Evolutionary conservation across 179 eudicot genomes (phyloP).

Genomic region (Corrigiola litoralis): DNA sequence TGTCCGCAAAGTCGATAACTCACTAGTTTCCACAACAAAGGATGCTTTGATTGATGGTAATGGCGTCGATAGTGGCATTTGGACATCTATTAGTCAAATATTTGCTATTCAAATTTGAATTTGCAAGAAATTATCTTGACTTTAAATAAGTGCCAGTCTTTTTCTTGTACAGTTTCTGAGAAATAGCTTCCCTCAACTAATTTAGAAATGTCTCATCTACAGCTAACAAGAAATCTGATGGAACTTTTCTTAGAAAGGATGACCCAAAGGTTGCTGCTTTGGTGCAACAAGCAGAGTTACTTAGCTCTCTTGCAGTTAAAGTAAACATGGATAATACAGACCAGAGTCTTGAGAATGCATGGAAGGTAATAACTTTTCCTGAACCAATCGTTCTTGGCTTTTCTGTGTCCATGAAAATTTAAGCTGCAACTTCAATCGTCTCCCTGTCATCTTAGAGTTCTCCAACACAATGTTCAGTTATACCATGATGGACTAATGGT

Average conservation of each 20-base stretch:
- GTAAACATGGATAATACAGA: constrained; percentile 72
- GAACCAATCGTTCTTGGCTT: not conserved
- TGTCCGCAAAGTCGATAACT: constrained; percentile 23
- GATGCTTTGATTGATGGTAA: constrained; percentile 46
- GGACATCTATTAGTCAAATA: constrained; percentile 10
- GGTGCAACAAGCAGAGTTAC: constrained; percentile 93
- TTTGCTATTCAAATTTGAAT: constrained; percentile 24
- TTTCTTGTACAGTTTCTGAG: constrained; percentile 16
- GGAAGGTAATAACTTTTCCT: constrained; percentile 59
- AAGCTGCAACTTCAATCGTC: not conserved
- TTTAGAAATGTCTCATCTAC: constrained; percentile 4
- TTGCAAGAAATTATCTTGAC: constrained; percentile 14
- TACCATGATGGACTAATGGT: not conserved
- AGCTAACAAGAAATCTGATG: constrained; percentile 42
- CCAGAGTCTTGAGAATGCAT: constrained; percentile 86
- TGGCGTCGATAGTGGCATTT: constrained; percentile 22
- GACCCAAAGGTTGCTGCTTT: constrained; percentile 82
- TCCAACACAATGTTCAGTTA: too few species aligned
- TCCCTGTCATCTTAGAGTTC: too few species aligned
- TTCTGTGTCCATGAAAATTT: not conserved
- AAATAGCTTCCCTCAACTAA: not conserved
- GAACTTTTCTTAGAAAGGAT: constrained; percentile 74
- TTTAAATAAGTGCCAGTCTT: constrained; percentile 9
- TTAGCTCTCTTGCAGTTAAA: constrained; percentile 86
- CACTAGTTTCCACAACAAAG: constrained; percentile 26